Conservation (phyloP, 1,284 basidiomycete genomes). For the Apiotrichum siamense region DNA sequence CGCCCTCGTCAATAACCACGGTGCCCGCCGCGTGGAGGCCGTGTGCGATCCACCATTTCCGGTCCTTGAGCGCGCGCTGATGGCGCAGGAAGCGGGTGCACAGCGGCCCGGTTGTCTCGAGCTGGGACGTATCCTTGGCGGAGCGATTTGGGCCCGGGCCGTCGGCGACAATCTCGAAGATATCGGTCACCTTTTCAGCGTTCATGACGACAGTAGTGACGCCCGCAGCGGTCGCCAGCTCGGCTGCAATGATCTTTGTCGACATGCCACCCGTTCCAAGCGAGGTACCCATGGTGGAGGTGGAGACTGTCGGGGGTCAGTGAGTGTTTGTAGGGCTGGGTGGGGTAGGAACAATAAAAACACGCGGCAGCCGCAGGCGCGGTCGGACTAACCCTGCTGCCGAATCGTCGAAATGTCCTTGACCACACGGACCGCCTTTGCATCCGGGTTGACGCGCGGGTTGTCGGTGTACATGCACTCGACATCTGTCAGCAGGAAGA, state of each 20-base stretch:
- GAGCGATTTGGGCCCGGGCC: conserved; percentile 34
- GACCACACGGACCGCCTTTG: conserved; percentile 74
- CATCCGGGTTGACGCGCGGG: conserved; percentile 79
- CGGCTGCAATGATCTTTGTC: conserved; percentile 96
- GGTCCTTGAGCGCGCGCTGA: conserved; percentile 67
- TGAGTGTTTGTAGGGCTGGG: neutral
- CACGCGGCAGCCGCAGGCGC: neutral
- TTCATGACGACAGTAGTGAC: conserved; percentile 89
- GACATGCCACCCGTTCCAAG: conserved; percentile 99
- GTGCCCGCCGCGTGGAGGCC: conserved; percentile 82
- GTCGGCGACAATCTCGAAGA: conserved; percentile 70
- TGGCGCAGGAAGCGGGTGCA: conserved; percentile 86
- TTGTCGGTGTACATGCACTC: conserved; percentile 91
- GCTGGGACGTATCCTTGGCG: conserved; percentile 21
- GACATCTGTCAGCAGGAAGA: conserved; percentile 95
- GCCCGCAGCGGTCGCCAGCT: conserved; percentile 91
- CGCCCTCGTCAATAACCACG: conserved; percentile 75
- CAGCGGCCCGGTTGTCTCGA: conserved; percentile 46
- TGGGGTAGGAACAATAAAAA: neutral
- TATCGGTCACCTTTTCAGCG: conserved; percentile 69
- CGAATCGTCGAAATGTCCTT: conserved; percentile 75
- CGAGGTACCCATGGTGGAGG: conserved; percentile 81
- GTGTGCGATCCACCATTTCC: conserved; percentile 93
- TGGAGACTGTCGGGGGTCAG: conserved; percentile 68
- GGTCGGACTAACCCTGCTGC: conserved; percentile 58